phyloP scores from a whole-genome alignment of 2,329 filamentous ascomycete species.

The Cladophialophora psammophila region DNA sequence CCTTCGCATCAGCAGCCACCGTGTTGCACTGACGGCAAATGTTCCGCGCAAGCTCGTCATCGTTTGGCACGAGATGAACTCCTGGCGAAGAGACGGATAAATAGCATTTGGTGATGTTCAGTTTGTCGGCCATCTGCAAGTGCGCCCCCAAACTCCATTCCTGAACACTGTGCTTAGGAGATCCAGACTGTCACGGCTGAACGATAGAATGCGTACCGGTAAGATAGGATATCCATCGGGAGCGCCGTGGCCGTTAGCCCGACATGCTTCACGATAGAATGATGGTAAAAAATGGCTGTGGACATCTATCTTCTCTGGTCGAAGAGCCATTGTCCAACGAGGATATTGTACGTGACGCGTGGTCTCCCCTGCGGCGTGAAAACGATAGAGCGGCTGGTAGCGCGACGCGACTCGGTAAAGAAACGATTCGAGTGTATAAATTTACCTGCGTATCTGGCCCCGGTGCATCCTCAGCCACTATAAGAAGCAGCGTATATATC shows the following conservation, averaged over 20 bases:
- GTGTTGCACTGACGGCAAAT: conserved; percentile 46
- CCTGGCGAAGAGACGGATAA: conserved; percentile 63
- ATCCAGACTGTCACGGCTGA: background rate
- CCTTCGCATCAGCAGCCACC: conserved; percentile 37
- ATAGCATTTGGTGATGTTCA: conserved; percentile 59
- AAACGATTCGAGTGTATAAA: too few relatives aligned
- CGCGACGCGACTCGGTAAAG: too few relatives aligned
- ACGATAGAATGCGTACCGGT: conserved; percentile 3
- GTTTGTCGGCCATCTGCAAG: conserved; percentile 57
- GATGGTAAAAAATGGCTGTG: conserved; percentile 19
- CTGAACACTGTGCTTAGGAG: conserved; percentile 39
- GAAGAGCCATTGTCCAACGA: too few relatives aligned
- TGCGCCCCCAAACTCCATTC: conserved; percentile 56
- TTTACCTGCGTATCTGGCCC: too few relatives aligned
- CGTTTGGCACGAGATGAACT: conserved; percentile 50
- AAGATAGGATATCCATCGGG: conserved; percentile 21
- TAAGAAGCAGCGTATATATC: too few relatives aligned
- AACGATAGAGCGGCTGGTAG: too few relatives aligned
- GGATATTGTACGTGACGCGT: too few relatives aligned
- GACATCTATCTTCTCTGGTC: conserved; percentile 2
- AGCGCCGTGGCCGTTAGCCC: conserved; percentile 11
- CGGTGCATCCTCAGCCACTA: too few relatives aligned
- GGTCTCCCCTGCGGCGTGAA: too few relatives aligned
- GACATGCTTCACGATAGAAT: conserved; percentile 10
- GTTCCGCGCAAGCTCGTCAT: conserved; percentile 48